Evolutionary conservation across 1,139 yeast species (phyloP), one percentile per base, ranked within the genome.

Genomic region (Yamadazyma friedrichii): DNA sequence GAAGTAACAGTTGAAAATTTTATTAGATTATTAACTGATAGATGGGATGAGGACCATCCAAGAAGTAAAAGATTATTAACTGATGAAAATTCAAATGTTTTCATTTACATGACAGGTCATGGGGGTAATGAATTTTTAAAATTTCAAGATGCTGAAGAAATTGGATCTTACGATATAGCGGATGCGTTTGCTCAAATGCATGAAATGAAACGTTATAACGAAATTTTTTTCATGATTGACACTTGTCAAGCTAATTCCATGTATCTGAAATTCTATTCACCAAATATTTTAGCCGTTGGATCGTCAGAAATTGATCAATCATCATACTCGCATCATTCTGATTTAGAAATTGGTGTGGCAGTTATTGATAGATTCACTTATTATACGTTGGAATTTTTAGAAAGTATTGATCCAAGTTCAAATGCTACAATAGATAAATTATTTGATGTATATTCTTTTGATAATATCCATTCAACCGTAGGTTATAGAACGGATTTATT

Each of bases 241-340:
- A 93, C 99, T 0, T 93, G 99, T 61, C 98, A 93, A 66, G 98
- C 98, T 25, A 93, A 93, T 63, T 88, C 98, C 15, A 93, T 93
- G 98, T 93, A 87, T 64, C 84, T 94, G 43, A 78, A 86, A 58
- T 84, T 91, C 58, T 89, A 89, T 59, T 86, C 96, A 9, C 98
- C 98, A 31, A 91, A 93, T 59, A 80, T 93, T 36, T 68, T 93
- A 43, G 89, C 97, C 0, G 95, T 93, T 35, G 99, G 98, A 0
- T 88, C 97, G 1, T 85, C 95, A n/a, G 84, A 76, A 51, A 51
- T 88, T 9, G 96, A 86, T 42, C 97, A 94, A 62, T 84, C 93
- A 40, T 88, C 96, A 1, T 93, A 91, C 59, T 89, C 97, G 2
- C 98, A 93, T 58, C 96, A 89, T 60, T 88, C 97, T 2, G 99